Evolutionary conservation across 2,329 filamentous ascomycete genomes (phyloP).

Genomic region (Arthrinium phaeospermum): DNA sequence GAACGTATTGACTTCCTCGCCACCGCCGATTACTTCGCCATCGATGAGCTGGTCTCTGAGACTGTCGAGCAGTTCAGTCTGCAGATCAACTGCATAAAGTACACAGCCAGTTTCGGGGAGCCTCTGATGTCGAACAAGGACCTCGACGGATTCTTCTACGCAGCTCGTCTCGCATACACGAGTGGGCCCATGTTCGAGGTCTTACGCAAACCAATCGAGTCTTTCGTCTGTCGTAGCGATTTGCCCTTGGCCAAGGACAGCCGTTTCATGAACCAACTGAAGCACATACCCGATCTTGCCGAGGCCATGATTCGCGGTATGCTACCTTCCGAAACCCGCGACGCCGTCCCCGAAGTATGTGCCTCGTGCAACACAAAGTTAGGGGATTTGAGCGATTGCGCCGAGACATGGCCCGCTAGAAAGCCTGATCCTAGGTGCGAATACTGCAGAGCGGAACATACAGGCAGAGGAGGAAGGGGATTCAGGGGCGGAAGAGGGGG

Average conservation of each 20-base stretch:
- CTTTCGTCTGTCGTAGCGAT: accelerated
- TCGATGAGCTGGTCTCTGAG: neutral
- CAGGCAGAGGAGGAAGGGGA: too few species aligned
- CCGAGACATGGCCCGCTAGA: neutral
- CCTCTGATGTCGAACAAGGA: too few species aligned
- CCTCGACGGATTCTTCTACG: too few species aligned
- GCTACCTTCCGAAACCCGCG: neutral
- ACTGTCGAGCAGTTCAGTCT: too few species aligned
- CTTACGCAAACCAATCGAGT: neutral
- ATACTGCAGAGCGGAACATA: too few species aligned
- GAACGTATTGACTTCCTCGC: neutral
- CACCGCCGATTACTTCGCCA: neutral
- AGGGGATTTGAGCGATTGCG: too few species aligned
- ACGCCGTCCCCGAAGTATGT: neutral
- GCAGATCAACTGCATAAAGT: too few species aligned
- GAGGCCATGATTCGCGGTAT: neutral
- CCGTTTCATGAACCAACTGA: neutral
- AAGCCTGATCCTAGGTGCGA: neutral
- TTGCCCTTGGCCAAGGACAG: neutral
- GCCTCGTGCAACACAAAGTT: neutral
- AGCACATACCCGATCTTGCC: neutral
- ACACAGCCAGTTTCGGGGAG: too few species aligned
- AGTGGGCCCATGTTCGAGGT: too few species aligned
- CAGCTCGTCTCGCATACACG: neutral
- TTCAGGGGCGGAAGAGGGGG: too few species aligned